Base-by-base conservation (phyloP, 352 stramenopile species). In the Phytopythium helicoides region DNA sequence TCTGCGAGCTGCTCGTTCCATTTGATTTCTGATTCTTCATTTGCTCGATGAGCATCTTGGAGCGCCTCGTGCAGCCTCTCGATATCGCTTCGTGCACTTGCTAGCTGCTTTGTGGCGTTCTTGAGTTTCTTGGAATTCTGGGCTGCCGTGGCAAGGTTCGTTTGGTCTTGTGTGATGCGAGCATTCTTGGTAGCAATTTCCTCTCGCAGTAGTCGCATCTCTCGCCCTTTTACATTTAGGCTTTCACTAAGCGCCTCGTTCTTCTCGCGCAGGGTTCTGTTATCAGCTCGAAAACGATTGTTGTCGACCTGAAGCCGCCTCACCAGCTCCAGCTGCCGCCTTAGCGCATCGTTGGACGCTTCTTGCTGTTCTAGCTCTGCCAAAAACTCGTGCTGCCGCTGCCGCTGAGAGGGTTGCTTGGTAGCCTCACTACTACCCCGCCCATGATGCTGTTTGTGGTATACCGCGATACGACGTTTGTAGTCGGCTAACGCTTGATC, bases 221-320 rank as follows among this genome's bases (percentile, higher is more conserved):
- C 80, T 11, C 59, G 60, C 26, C 77, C 60, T 46, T 79, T 68
- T 2, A 75, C 34, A 18, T 73, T 41, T 25, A 66, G 62, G 14
- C 70, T 66, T 49, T 83, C 71, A 39, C 76, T 64, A 0, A 89
- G 52, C 15, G 60, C 55, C 10, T 76, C 64, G 25, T 81, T 77
- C 35, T 75, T 64, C 22, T 82, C 76, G 15, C 73, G 59, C 18
- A 83, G 54, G 2, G 66, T 58, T 8, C 72, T 63, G 3, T 60
- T 59, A 34, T 90, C 80, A 33, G 75, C 68, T 11, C 76, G 75
- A 34, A 90, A 86, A 40, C 76, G 74, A 44, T 83, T 87, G 58
- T 90, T 90, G 38, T 90, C 80, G 7, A 86, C 52, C 48, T 90
- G 76, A 3, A 90, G 62, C 0, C 80, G 74, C 15, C 76, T 70